Conservation (phyloP, 2,329 filamentous ascomycete species). For the Albifimbria verrucaria region DNA sequence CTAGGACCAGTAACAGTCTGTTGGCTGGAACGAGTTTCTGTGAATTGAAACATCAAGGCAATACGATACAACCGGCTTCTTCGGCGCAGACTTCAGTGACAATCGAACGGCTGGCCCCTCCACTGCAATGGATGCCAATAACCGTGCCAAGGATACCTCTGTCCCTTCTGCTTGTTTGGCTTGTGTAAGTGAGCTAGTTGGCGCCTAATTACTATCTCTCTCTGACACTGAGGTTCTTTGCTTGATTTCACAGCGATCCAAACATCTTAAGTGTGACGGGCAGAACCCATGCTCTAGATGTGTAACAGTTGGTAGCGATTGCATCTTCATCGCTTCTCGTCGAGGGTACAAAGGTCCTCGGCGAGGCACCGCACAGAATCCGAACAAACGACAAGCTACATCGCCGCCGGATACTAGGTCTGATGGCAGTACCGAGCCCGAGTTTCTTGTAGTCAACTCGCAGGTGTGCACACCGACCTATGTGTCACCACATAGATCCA, state of each 20-base stretch:
- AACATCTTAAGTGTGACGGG: slow-evolving; percentile 77
- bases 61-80: too few species aligned
- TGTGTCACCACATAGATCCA: too few species aligned
- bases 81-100: too few species aligned
- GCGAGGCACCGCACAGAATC: slow-evolving; percentile 36
- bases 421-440: slow-evolving; percentile 31
- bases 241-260: slow-evolving; percentile 41
- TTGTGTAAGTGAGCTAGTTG: background rate
- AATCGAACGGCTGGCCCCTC: too few species aligned
- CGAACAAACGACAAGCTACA: slow-evolving; percentile 48
- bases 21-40: too few species aligned
- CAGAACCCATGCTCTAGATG: slow-evolving; percentile 68
- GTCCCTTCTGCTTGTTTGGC: slow-evolving; percentile 1
- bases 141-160: background rate
- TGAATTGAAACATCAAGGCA: too few species aligned
- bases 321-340: slow-evolving; percentile 70
- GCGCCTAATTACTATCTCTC: background rate
- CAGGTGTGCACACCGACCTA: background rate
- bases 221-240: background rate
- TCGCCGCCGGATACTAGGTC: slow-evolving; percentile 26
- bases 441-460: background rate
- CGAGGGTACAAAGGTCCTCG: slow-evolving; percentile 67
- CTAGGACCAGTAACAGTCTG: too few species aligned
- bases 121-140: background rate
- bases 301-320: slow-evolving; percentile 53